These are phyloP conservation scores for Cladophialophora exuberans DNA, from an alignment of 2,329 filamentous ascomycete genomes.

Conservation along the genomic window DNA sequence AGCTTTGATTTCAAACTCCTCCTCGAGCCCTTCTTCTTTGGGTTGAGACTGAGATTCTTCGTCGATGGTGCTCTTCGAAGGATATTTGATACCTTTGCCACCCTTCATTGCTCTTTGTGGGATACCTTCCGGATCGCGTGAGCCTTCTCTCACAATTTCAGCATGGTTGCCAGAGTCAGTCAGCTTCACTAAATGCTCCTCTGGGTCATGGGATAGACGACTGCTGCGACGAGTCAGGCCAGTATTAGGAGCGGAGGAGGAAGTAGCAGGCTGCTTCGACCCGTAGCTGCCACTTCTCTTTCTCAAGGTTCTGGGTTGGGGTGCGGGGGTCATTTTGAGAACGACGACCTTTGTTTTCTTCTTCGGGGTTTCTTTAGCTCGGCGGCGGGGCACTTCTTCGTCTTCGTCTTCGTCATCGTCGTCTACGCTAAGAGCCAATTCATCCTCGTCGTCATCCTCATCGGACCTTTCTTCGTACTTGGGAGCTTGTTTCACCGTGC, in stretches of 20 bases:
- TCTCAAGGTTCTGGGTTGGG: slow-evolving; percentile 34
- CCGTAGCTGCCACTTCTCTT: slow-evolving; percentile 39
- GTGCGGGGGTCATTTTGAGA: slow-evolving; percentile 33
- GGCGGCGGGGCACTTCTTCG: slow-evolving; percentile 28
- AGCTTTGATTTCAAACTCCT: slow-evolving; percentile 39
- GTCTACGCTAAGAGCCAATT: no score
- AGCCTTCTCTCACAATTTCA: slow-evolving; percentile 57
- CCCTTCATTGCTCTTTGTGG: slow-evolving; percentile 47
- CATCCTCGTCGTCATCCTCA: slow-evolving; percentile 35
- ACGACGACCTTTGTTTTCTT: slow-evolving; percentile 30
- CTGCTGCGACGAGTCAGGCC: slow-evolving; percentile 54
- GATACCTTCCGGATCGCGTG: slow-evolving; percentile 55
- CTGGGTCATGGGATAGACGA: slow-evolving; percentile 61
- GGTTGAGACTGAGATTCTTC: slow-evolving; percentile 50
- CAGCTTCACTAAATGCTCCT: slow-evolving; percentile 60
- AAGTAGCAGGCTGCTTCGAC: slow-evolving; percentile 34
- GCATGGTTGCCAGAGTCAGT: slow-evolving; percentile 63
- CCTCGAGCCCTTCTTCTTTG: slow-evolving; percentile 34
- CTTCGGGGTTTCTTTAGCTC: slow-evolving; percentile 36
- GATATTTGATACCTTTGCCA: slow-evolving; percentile 43
- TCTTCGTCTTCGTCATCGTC: slow-evolving; percentile 34
- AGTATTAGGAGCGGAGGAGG: slow-evolving; percentile 34
- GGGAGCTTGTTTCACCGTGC: slow-evolving; percentile 56
- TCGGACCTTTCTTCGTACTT: slow-evolving; percentile 61
- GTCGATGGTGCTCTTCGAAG: slow-evolving; percentile 43